phyloP scores from a whole-genome alignment of 2,329 filamentous ascomycete species.

The Scleromitrula shiraiana region DNA sequence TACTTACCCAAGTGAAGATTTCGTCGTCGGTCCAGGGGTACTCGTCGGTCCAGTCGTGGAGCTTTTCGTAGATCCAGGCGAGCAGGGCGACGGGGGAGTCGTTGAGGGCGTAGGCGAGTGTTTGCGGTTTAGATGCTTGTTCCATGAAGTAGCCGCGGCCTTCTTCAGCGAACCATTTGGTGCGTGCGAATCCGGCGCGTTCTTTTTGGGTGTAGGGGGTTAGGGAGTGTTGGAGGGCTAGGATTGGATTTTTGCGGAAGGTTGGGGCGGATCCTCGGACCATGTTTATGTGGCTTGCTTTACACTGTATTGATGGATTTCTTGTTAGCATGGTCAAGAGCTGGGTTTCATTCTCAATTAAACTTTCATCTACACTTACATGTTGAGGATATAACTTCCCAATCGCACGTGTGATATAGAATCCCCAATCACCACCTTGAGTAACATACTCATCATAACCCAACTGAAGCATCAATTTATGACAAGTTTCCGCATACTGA shows the following conservation, averaged over 20 bases:
- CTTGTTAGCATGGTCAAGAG: neutral
- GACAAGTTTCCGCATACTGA: conserved; percentile 56
- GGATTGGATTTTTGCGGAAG: conserved; percentile 4
- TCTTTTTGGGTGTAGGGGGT: conserved; percentile 10
- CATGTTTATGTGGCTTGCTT: conserved; percentile 38
- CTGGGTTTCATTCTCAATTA: neutral
- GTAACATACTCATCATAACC: conserved; percentile 54
- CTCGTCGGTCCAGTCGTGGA: conserved; percentile 65
- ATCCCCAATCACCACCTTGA: conserved; percentile 68
- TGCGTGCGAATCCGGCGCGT: conserved; percentile 13
- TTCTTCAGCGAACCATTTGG: conserved; percentile 14
- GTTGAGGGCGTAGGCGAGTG: conserved; percentile 58
- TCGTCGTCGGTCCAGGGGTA: conserved; percentile 73
- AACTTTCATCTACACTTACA: neutral
- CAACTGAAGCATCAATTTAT: conserved; percentile 60
- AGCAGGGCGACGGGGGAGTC: conserved; percentile 65
- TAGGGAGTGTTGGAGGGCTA: conserved; percentile 6
- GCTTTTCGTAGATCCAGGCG: conserved; percentile 75
- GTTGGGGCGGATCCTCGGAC: neutral
- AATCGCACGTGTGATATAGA: conserved; percentile 53
- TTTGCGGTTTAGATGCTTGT: conserved; percentile 51
- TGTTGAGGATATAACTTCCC: conserved; percentile 47
- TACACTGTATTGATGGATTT: conserved; percentile 30
- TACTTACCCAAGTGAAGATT: conserved; percentile 63
- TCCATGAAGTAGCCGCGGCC: conserved; percentile 16